Evolutionary conservation across 805 yeast species (phyloP), one percentile per base, ranked within the genome.

Genomic region (Teunomyces funiuensis): DNA sequence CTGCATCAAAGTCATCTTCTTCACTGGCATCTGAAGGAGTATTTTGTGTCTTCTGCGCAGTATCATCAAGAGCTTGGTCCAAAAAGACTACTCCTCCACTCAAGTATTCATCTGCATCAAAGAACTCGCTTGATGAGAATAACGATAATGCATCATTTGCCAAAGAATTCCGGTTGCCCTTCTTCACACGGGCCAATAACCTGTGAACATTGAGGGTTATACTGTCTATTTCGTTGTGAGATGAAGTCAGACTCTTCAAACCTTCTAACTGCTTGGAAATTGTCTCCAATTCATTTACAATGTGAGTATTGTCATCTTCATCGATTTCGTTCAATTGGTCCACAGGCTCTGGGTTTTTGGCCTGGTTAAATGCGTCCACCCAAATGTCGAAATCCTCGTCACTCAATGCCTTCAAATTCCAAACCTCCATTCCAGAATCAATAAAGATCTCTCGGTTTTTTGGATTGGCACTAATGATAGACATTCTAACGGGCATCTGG

Each of bases 391-490:
- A 93, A 49, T 85, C 90, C 5, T 73, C 69, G 8, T 64, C 62
- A 42, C 73, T 79, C 36, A 72, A 65, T 0, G 97, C 86, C 53
- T 85, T 87, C 45, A 91, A 69, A 28, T 80, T 81, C 98, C 98
- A 91, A 7, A 86, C 82, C 59, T 91, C 98, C 80, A 91, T 82
- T 2, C 98, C 98, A 0, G 97, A 88, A 60, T 93, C 97, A 44
- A 93, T 76, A 34, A 84, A 81, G 31, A 93, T 81, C 53, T 86
- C 83, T 40, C 78, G 66, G 17, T 79, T 77, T 43, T 77, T 76
- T 18, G 79, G 72, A 52, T 83, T 83, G 0, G 95, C 96, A 42
- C 90, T 79, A 2, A 93, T 81, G n/a, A 85, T 85, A 2, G 95
- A 82, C 36, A 85, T 75, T 40, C 77, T 80, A 37, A 93, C 80